Percentiles rank a stretch among this genome's conserved stretches.
Conservation (phyloP, 805 yeast genomes). For the Wickerhamomyces tratensis region DNA sequence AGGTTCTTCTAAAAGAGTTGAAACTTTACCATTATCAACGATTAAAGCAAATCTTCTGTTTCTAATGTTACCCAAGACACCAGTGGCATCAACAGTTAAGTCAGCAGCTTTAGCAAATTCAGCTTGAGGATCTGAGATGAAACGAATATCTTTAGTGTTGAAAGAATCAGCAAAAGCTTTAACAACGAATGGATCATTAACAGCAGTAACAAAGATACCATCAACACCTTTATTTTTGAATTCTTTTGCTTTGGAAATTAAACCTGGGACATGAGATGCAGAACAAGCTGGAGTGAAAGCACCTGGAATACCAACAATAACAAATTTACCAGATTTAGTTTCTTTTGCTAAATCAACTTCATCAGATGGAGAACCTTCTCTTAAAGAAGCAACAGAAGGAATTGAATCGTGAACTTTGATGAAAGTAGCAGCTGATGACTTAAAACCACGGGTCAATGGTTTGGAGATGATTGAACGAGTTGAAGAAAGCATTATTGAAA, state of each 20-base stretch:
- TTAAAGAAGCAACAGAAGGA: constrained; percentile 45
- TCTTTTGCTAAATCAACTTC: constrained; percentile 42
- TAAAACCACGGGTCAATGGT: constrained; percentile 14
- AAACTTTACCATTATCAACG: constrained; percentile 67
- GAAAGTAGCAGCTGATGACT: constrained; percentile 13
- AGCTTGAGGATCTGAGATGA: constrained; percentile 76
- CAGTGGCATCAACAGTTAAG: constrained; percentile 64
- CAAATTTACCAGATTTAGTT: constrained; percentile 35
- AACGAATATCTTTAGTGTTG: constrained; percentile 27
- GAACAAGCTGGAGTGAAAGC: constrained; percentile 81
- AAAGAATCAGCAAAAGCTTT: constrained; percentile 64
- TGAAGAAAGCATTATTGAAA: not conserved
- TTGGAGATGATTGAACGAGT: not conserved
- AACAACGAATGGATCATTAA: constrained; percentile 81
- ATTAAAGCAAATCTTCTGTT: constrained; percentile 68
- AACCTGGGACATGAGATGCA: constrained; percentile 68
- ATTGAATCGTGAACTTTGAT: constrained; percentile 51
- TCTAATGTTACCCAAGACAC: constrained; percentile 68
- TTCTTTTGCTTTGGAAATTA: constrained; percentile 36
- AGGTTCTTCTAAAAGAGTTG: constrained; percentile 64
- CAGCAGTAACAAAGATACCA: constrained; percentile 55
- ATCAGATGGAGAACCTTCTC: constrained; percentile 58
- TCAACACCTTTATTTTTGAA: constrained; percentile 62
- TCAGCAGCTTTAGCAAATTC: constrained; percentile 60
- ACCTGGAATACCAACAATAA: constrained; percentile 59